phyloP scores from a whole-genome alignment of 768 basidiomycete genomes.

The Tylopilus plumbeoviolaceoides region DNA sequence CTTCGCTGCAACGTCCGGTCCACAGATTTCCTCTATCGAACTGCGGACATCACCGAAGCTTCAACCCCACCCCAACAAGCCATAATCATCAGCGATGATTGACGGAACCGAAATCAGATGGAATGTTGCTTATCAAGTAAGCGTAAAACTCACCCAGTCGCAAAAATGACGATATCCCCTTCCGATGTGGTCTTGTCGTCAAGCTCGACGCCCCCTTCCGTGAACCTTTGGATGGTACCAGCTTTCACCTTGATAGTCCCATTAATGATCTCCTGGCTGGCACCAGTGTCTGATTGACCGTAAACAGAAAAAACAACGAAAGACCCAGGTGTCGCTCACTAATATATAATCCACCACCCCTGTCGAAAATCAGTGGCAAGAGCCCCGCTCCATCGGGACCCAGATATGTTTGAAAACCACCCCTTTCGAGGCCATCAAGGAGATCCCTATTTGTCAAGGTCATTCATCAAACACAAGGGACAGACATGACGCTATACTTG shows the following conservation, averaged over 20 bases:
- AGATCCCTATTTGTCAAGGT: slow-evolving; percentile 28
- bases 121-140: not conserved
- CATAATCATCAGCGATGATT: not conserved
- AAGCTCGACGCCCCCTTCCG: slow-evolving; percentile 25
- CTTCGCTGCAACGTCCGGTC: slow-evolving; percentile 39
- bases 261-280: slow-evolving; percentile 41
- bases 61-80: not conserved
- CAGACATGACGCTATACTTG: slow-evolving; percentile 9
- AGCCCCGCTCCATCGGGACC: slow-evolving; percentile 38
- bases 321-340: slow-evolving; percentile 23
- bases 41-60: slow-evolving; percentile 45
- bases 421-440: slow-evolving; percentile 34
- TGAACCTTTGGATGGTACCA: slow-evolving; percentile 30
- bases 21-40: slow-evolving; percentile 42
- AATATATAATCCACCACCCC: slow-evolving; percentile 37
- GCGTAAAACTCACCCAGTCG: slow-evolving; percentile 27
- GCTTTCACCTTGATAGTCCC: slow-evolving; percentile 51
- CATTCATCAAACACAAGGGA: not conserved
- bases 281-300: slow-evolving; percentile 32
- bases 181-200: slow-evolving; percentile 24
- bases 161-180: slow-evolving; percentile 32
- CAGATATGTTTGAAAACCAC: slow-evolving; percentile 36
- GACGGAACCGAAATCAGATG: not conserved
- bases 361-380: slow-evolving; percentile 27
- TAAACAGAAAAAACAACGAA: not conserved